Evolutionary conservation across 2,329 filamentous ascomycete species (phyloP).

Genomic region (Torrubiella hemipterigena): DNA sequence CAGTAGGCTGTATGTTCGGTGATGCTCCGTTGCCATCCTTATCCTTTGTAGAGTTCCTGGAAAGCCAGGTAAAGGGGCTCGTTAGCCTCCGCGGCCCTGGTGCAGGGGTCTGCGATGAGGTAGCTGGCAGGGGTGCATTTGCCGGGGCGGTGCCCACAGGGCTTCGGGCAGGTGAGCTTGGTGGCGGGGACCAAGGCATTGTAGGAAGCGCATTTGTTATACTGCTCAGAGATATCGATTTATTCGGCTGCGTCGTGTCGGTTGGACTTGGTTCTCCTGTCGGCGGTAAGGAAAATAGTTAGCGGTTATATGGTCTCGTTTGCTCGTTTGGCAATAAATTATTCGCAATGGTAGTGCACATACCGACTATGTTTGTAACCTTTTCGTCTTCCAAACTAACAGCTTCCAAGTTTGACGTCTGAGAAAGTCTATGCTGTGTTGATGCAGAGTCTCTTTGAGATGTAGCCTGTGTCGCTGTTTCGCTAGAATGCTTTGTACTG

Average conservation of each 20-base stretch:
- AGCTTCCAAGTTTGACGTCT: slow-evolving; percentile 34
- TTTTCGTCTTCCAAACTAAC: too few relatives aligned
- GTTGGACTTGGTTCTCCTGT: too few relatives aligned
- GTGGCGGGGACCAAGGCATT: slow-evolving; percentile 57
- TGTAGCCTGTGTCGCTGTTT: slow-evolving; percentile 7
- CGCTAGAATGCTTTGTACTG: too few relatives aligned
- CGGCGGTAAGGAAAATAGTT: too few relatives aligned
- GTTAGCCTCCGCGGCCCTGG: slow-evolving; percentile 58
- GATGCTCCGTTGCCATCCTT: slow-evolving; percentile 42
- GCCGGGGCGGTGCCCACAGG: slow-evolving; percentile 20
- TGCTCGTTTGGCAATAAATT: background rate
- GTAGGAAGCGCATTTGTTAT: slow-evolving; percentile 62
- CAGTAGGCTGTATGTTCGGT: slow-evolving; percentile 29
- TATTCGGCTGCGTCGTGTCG: slow-evolving; percentile 30
- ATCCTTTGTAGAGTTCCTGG: slow-evolving; percentile 52
- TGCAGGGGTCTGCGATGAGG: slow-evolving; percentile 18
- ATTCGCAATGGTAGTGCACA: too few relatives aligned
- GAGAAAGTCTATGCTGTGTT: slow-evolving; percentile 31
- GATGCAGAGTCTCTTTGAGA: slow-evolving; percentile 23
- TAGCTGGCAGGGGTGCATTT: slow-evolving; percentile 18
- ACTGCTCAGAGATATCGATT: slow-evolving; percentile 53
- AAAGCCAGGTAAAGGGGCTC: slow-evolving; percentile 79
- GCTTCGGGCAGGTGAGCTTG: slow-evolving; percentile 35
- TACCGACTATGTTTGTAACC: too few relatives aligned
- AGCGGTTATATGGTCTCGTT: too few relatives aligned